phyloP scores from a whole-genome alignment of 257 asterid species.

The Scutellaria baicalensis region DNA sequence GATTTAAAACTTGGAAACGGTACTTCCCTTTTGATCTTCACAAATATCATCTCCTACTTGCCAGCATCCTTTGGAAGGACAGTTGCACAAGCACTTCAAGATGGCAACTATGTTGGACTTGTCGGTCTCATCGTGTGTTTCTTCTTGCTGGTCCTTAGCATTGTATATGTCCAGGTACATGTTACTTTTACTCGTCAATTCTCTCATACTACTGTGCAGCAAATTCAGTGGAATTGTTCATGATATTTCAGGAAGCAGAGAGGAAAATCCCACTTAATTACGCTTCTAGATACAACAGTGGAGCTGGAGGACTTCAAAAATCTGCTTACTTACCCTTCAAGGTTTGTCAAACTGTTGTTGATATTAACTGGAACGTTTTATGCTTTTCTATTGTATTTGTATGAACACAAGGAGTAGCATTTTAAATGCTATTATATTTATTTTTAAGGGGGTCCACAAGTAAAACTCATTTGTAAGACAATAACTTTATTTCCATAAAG shows the following conservation, averaged over 20 bases:
- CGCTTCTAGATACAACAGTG: slow-evolving; percentile 72
- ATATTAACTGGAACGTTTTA: not conserved
- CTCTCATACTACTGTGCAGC: not conserved
- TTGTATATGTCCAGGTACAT: slow-evolving; percentile 89
- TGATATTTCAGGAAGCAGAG: slow-evolving; percentile 85
- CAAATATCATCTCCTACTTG: slow-evolving; percentile 90
- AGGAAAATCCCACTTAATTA: slow-evolving; percentile 91
- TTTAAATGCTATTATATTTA: not conserved
- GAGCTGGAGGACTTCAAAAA: slow-evolving; percentile 64
- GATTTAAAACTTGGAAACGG: slow-evolving; percentile 97
- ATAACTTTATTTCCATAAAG: not conserved
- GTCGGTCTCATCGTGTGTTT: slow-evolving; percentile 62
- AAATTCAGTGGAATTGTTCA: slow-evolving; percentile 11
- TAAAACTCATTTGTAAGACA: not conserved
- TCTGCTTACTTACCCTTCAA: slow-evolving; percentile 96
- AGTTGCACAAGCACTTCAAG: slow-evolving; percentile 71
- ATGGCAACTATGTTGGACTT: slow-evolving; percentile 87
- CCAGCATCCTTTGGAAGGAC: slow-evolving; percentile 99
- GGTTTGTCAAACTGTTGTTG: slow-evolving; percentile 35
- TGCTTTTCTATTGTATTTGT: not conserved
- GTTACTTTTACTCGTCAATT: not conserved
- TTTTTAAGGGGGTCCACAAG: not conserved
- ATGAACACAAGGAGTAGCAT: not conserved
- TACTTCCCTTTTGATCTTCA: slow-evolving; percentile 90
- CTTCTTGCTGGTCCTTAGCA: slow-evolving; percentile 81